phyloP scores from a whole-genome alignment of 306 rosid genomes.

The Trifolium subterraneum region DNA sequence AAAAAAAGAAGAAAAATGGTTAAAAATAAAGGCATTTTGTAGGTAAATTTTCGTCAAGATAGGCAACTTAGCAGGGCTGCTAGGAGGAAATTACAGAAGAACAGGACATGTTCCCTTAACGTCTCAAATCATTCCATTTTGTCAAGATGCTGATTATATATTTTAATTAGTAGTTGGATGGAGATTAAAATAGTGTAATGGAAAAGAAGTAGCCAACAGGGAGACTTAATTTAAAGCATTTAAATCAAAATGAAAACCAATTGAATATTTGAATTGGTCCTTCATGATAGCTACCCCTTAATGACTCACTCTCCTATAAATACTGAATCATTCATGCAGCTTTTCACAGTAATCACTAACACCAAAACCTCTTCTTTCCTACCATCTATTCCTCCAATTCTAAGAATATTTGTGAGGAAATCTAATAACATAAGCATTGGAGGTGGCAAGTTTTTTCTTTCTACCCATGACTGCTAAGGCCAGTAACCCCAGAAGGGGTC shows the following conservation, averaged over 20 bases:
- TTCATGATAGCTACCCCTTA: slow-evolving; percentile 59
- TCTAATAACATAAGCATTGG: slow-evolving; percentile 42
- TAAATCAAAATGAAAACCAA: slow-evolving; percentile 16
- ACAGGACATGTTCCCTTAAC: background rate
- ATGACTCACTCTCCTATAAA: slow-evolving; percentile 61
- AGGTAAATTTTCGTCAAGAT: slow-evolving; percentile 42
- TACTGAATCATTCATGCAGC: slow-evolving; percentile 40
- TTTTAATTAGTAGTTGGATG: slow-evolving; percentile 43
- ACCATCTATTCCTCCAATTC: background rate
- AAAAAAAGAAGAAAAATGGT: background rate
- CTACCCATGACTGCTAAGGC: slow-evolving; percentile 58
- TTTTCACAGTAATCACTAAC: slow-evolving; percentile 40
- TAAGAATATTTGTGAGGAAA: slow-evolving; percentile 22
- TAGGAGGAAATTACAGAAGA: slow-evolving; percentile 24
- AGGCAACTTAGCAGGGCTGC: slow-evolving; percentile 42
- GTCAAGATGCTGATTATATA: slow-evolving; percentile 36
- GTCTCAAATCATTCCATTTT: background rate
- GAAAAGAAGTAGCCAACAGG: slow-evolving; percentile 52
- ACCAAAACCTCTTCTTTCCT: slow-evolving; percentile 5
- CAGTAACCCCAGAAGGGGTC: slow-evolving; percentile 76
- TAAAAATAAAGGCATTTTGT: slow-evolving; percentile 25
- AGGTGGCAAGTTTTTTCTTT: slow-evolving; percentile 29
- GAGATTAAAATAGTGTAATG: slow-evolving; percentile 29
- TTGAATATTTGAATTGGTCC: slow-evolving; percentile 49
- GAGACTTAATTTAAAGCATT: slow-evolving; percentile 39